Base-by-base conservation (phyloP, 768 basidiomycete genomes). In the Amylocystis lapponica region DNA sequence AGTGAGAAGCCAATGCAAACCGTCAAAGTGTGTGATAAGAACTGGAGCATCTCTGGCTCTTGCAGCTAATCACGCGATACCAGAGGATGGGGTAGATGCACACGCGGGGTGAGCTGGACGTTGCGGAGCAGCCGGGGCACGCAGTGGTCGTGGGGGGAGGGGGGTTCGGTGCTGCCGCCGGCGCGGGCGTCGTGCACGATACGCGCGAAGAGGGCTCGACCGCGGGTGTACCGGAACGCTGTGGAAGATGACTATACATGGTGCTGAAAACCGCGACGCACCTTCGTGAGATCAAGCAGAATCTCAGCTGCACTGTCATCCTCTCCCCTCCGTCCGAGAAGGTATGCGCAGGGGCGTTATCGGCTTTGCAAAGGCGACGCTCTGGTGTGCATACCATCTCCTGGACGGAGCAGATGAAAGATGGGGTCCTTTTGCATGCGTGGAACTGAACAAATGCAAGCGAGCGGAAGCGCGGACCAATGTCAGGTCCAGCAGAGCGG, bases 131-230 rank as follows among this genome's bases (percentile, higher is more conserved):
- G 36, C 27, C 36, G 13, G 20, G 39, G n/a, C 20, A 10, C n/a
- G 14, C 21, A 32, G 12, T 17, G 29, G 41, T 62, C 11, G 45
- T 39, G 37, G 20, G 48, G n/a, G n/a, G n/a, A n/a, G 14, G 27
- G 25, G 13, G 23, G 35, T 38, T n/a, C 32, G 36, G 10, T 32
- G 33, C 19, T 29, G 12, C 2, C 10, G 26, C 21, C 23, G 10
- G 23, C 13, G 36, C 42, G 37, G 47, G 33, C 21, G 41, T 80
- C 80, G 25, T 67, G 62, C 4, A 81, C 48, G 39, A 91, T 73
- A 9, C 76, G 73, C 11, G 69, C 50, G 56, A 89, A 86, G 9
- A 94, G 72, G n/a, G 72, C 65, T 71, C 73, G 0, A 77, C 64
- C 10, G 70, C 59, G 6, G 61, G 46, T 16, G 69, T 49, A 8